Evolutionary conservation across 2,329 filamentous ascomycete species (phyloP).

Genomic region (Phialophora tarda): DNA sequence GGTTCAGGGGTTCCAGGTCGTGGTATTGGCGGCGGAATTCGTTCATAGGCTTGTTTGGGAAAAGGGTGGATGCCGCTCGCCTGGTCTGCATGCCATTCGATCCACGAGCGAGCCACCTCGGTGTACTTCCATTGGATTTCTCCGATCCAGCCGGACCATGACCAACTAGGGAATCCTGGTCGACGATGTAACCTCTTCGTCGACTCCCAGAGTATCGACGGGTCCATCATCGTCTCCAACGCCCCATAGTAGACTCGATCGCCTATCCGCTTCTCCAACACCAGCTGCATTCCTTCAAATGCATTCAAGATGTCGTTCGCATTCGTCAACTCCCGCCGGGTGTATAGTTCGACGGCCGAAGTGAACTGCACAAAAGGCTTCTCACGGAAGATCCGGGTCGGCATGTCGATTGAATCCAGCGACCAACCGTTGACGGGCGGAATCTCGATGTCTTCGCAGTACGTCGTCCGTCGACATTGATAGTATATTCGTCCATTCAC

Average conservation of each 20-base stretch:
- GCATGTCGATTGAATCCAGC: conserved; percentile 40
- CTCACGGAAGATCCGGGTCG: conserved; percentile 39
- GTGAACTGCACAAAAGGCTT: conserved; percentile 40
- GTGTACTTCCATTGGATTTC: conserved; percentile 41
- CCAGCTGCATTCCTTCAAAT: conserved; percentile 38
- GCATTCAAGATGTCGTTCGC: conserved; percentile 38
- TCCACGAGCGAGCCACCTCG: conserved; percentile 38
- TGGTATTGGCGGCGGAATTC: conserved; percentile 34
- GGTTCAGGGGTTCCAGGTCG: conserved; percentile 25
- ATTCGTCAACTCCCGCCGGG: conserved; percentile 39
- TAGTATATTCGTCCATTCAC: conserved; percentile 41
- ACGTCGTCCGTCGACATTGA: conserved; percentile 39
- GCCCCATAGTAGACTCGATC: conserved; percentile 37
- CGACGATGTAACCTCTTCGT: conserved; percentile 37
- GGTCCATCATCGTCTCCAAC: conserved; percentile 38
- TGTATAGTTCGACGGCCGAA: conserved; percentile 40
- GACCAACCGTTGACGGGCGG: conserved; percentile 38
- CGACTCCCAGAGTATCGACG: conserved; percentile 40
- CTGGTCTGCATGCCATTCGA: conserved; percentile 38
- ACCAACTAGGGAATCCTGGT: conserved; percentile 37
- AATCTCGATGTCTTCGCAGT: conserved; percentile 40
- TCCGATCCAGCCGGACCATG: conserved; percentile 40
- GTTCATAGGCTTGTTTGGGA: conserved; percentile 31
- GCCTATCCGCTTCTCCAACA: conserved; percentile 38
- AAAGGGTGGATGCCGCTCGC: conserved; percentile 31